A percentile compares a stretch with the other conserved stretches of the same genome.
Conservation (phyloP, 495 filamentous ascomycete genomes). For the Tuber magnatum region DNA sequence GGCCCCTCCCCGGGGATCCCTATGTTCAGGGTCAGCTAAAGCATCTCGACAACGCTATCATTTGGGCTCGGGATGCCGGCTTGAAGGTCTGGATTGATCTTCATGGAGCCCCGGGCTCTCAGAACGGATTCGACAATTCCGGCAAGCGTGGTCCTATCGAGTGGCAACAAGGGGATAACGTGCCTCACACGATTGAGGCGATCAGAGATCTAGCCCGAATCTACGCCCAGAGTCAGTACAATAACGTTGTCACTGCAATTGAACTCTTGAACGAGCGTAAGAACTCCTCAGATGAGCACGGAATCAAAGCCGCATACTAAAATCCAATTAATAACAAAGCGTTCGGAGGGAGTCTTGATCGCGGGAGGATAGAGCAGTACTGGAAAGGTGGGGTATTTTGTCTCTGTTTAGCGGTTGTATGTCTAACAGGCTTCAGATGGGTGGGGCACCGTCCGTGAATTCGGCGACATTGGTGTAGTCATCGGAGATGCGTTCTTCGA, state of each 20-base stretch:
- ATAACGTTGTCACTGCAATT: constrained; percentile 62
- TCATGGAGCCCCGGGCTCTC: constrained; percentile 68
- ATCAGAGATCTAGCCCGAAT: constrained; percentile 53
- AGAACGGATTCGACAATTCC: constrained; percentile 77
- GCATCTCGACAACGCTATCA: constrained; percentile 58
- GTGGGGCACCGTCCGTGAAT: constrained; percentile 52
- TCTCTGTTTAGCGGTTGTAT: neutral
- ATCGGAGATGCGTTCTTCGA: constrained; percentile 65
- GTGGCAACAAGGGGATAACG: constrained; percentile 58
- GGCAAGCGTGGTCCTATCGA: constrained; percentile 58
- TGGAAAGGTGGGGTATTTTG: constrained; percentile 45
- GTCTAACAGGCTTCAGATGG: constrained; percentile 42
- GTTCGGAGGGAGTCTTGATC: constrained; percentile 48
- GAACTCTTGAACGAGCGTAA: constrained; percentile 65
- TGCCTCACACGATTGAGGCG: constrained; percentile 52
- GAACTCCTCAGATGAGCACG: neutral
- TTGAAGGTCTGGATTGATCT: constrained; percentile 65
- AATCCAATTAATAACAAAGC: constrained; percentile 42
- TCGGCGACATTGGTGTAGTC: constrained; percentile 52
- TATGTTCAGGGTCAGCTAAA: constrained; percentile 66
- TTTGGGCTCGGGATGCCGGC: constrained; percentile 58
- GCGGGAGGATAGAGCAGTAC: constrained; percentile 53
- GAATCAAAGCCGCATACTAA: neutral
- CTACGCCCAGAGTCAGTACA: constrained; percentile 49
- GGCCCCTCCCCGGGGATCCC: constrained; percentile 54